Evolutionary conservation across 1,284 basidiomycete species (phyloP).

Genomic region (Sporisorium graminicola): DNA sequence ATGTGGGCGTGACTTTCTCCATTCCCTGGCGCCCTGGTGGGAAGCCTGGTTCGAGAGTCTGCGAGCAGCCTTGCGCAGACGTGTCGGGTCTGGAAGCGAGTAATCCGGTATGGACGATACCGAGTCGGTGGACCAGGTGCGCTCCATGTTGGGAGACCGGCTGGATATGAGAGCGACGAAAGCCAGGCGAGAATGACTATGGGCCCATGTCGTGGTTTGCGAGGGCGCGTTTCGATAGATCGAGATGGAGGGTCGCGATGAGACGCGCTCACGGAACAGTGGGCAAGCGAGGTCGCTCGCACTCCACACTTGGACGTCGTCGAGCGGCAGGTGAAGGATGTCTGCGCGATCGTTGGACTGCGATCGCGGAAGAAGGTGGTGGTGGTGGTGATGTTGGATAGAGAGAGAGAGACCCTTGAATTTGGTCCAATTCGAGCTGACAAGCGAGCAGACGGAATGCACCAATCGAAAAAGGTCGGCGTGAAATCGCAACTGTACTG

Average conservation of each 20-base stretch:
- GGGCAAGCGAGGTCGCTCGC: background rate
- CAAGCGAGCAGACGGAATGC: background rate
- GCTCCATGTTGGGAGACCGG: conserved; percentile 31
- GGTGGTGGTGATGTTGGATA: background rate
- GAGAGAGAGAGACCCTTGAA: conserved; percentile 3
- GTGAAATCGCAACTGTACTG: background rate
- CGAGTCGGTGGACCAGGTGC: conserved; percentile 53
- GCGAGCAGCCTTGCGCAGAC: conserved; percentile 43
- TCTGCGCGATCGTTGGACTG: background rate
- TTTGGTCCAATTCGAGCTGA: background rate
- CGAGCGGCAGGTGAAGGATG: background rate
- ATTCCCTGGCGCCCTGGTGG: conserved; percentile 38
- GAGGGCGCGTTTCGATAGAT: background rate
- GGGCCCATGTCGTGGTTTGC: background rate
- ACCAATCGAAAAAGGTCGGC: background rate
- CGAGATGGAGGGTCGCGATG: conserved; percentile 1
- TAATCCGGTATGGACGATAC: conserved; percentile 34
- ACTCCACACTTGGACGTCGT: background rate
- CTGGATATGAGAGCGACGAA: conserved; percentile 8
- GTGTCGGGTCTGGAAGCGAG: conserved; percentile 36
- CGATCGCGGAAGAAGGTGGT: background rate
- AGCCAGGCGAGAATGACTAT: background rate
- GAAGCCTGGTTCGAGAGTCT: conserved; percentile 47
- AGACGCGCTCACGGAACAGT: background rate
- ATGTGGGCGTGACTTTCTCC: conserved; percentile 38